Evolutionary conservation across 169 alveolate species (phyloP).

Genomic region (Amoebophrya sp.): DNA sequence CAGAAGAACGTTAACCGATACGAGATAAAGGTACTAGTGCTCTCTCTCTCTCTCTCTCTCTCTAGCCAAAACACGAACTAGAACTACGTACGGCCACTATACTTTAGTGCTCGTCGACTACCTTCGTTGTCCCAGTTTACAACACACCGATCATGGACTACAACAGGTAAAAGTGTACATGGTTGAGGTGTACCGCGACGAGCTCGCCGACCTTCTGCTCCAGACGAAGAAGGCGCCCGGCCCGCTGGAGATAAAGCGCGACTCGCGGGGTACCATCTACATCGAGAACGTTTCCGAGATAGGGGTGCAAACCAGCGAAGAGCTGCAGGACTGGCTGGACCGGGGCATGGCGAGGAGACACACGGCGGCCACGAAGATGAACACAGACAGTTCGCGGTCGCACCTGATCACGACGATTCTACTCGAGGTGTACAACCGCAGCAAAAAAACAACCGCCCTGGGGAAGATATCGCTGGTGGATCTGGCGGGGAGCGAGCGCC

Average conservation of each 20-base stretch:
- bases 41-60: too few species aligned
- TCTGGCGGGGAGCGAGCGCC: slow-evolving; percentile 74
- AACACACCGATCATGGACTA: not conserved
- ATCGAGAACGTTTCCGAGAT: slow-evolving; percentile 18
- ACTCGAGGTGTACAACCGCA: slow-evolving; percentile 37
- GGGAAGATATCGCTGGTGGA: slow-evolving; percentile 43
- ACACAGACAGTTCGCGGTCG: slow-evolving; percentile 65
- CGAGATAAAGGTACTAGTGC: not conserved
- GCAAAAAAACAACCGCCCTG: not conserved
- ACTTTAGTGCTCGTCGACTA: not conserved
- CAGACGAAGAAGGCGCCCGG: slow-evolving; percentile 9
- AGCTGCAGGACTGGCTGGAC: not conserved
- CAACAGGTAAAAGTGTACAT: slow-evolving; percentile 9
- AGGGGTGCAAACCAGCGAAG: not conserved
- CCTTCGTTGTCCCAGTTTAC: not conserved
- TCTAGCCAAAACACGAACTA: too few species aligned
- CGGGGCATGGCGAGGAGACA: not conserved
- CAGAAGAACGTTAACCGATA: not conserved
- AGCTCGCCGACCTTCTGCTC: slow-evolving; percentile 13
- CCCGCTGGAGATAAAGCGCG: slow-evolving; percentile 23
- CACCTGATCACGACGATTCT: slow-evolving; percentile 47
- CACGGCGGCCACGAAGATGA: slow-evolving; percentile 56
- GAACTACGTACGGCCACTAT: too few species aligned
- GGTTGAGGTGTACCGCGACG: slow-evolving; percentile 30
- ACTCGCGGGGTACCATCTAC: slow-evolving; percentile 21